Evolutionary conservation across 495 filamentous ascomycete species (phyloP).

Genomic region (Cudoniella acicularis): DNA sequence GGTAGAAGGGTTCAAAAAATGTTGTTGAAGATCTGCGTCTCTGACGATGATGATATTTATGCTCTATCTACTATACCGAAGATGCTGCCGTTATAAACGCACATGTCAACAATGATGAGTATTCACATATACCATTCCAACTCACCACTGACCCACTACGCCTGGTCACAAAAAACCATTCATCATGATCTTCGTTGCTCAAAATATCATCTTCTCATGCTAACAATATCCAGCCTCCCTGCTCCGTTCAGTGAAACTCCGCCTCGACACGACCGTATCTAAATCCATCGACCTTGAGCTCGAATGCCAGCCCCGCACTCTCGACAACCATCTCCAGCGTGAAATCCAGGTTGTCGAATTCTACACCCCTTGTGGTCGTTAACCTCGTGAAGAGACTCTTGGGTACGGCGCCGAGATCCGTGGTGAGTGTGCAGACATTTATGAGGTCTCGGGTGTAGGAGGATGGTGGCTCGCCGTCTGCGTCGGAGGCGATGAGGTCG

Average conservation of each 20-base stretch:
- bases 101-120: too few species aligned
- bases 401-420: constrained; percentile 66
- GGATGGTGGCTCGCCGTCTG: constrained; percentile 53
- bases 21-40: too few species aligned
- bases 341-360: constrained; percentile 74
- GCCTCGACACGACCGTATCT: constrained; percentile 68
- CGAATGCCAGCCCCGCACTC: constrained; percentile 66
- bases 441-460: constrained; percentile 53
- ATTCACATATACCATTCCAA: too few species aligned
- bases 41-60: too few species aligned
- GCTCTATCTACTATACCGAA: too few species aligned
- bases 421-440: constrained; percentile 73
- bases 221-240: too few species aligned
- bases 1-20: too few species aligned
- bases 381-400: constrained; percentile 60
- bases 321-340: constrained; percentile 73
- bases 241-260: constrained; percentile 64
- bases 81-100: too few species aligned
- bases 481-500: constrained; percentile 67
- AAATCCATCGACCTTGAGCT: constrained; percentile 69
- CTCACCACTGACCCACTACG: too few species aligned
- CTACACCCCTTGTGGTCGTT: constrained; percentile 66
- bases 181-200: too few species aligned
- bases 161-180: too few species aligned
- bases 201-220: too few species aligned